Base-by-base conservation (phyloP, 2,329 filamentous ascomycete genomes). In the Phoma herbarum region DNA sequence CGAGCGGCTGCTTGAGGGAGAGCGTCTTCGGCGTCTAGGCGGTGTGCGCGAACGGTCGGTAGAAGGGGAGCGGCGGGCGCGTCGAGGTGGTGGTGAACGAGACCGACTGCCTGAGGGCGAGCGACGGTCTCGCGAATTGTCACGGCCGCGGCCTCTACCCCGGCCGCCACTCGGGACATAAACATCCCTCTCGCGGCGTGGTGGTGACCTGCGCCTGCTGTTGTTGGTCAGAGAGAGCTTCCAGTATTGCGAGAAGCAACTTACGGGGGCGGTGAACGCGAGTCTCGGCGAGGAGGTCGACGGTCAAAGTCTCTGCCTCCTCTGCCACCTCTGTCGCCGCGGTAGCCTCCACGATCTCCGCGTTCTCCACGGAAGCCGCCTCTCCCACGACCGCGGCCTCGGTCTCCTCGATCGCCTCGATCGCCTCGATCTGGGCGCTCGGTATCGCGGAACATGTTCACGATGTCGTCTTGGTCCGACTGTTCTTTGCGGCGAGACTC, bases 401-500 rank as follows among this genome's bases (percentile, higher is more conserved):
- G 57, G 9, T 59, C 58, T 18, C 50, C 50, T 39, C 50, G 22
- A 12, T 48, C 45, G 10, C 28, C 23, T 46, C 57, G 57, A 28
- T 62, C 59, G n/a, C 45, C 54, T 25, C 72, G 71, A 26, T 79
- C 79, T 52, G 73, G 69, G 23, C 79, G 80, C 53, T 91, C 88
- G 57, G 85, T 84, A 57, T 90, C 87, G 72, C 91, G 86, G 52
- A 92, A 81, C 39, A 84, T 83, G 63, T 89, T 85, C 41, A 92
- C 70, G 61, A 87, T 87, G 60, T 95, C 91, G 57, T 90, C 88
- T 48, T 86, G 83, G 66, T 69, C 68, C 16, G 67, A 65, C 55
- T 89, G 86, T 71, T 94, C 90, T 63, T 89, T 88, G 68, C 88
- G 86, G 52, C 85, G 85, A 26, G 87, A 86, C 71, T 91, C 88